Evolutionary conservation across 1,284 basidiomycete genomes (phyloP), one percentile per base, ranked within the genome.

Genomic region (Pseudozyma hubeiensis): DNA sequence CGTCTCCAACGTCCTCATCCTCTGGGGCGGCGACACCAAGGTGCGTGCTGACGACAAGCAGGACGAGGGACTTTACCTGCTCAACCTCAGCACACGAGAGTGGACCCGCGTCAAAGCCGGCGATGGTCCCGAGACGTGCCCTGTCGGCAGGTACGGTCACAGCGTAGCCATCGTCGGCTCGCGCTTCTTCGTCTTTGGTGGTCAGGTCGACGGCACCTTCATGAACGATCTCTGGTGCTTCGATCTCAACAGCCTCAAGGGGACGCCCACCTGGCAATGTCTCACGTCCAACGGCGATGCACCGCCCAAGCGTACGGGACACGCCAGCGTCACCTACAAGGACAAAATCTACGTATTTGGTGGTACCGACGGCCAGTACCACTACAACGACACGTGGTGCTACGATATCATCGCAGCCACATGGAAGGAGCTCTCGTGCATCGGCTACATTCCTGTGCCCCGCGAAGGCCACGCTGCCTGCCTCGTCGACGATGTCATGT

Each of bases 361-460:
- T 49, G 97, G 97, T 54, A 99, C 97, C 6, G 97, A 99, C 81
- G 96, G 95, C 30, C 91, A 93, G 84, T 99, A 93, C 86, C 97
- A 99, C 85, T 99, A 99, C 87, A 99, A 99, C 85, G 97, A 99
- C 84, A 99, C 96, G 6, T 99, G 97, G 97, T 89, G 91, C 30
- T 98, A 94, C 85, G 94, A 97, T 84, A 88, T 94, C 48, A 88
- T 88, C 34, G 92, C 93, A 0, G 89, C 89, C 62, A 89, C 86
- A 50, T 99, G 97, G 97, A 89, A 91, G 13, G 97, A 99, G 85
- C 87, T 99, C 59, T 91, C 92, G 43, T 99, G 97, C 85, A 98
- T 98, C 61, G 97, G 97, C 2, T 99, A 93, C 85, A 97, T 98
- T 64, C 97, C 97, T 16, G 92, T 93, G 8, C 93, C 97, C 2